Evolutionary conservation across 2,329 filamentous ascomycete species (phyloP).

Genomic region (Monilinia aucupariae): DNA sequence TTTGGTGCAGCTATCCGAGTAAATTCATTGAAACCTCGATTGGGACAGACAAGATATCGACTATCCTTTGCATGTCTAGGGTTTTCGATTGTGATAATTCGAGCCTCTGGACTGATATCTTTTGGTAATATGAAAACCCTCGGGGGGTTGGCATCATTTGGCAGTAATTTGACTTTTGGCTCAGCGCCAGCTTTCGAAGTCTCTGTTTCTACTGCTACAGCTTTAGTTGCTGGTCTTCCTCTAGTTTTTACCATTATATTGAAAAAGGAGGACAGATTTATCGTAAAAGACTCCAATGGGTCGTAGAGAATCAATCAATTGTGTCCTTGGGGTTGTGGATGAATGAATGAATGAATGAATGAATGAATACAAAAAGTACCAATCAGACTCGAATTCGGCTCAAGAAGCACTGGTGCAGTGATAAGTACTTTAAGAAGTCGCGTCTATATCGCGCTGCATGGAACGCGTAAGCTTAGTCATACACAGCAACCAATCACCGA

Average conservation of each 20-base stretch:
- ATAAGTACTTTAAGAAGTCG: slow-evolving; percentile 5
- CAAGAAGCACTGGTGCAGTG: neutral
- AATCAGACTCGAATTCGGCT: too few relatives aligned
- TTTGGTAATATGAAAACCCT: slow-evolving; percentile 58
- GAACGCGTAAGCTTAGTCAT: slow-evolving; percentile 5
- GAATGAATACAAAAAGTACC: neutral
- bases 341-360: too few relatives aligned
- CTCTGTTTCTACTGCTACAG: slow-evolving; percentile 18
- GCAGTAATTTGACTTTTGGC: slow-evolving; percentile 31
- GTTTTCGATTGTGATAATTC: slow-evolving; percentile 55
- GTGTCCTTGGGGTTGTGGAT: neutral
- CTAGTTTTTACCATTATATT: slow-evolving; percentile 30
- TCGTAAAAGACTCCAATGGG: neutral
- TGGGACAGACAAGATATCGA: slow-evolving; percentile 57
- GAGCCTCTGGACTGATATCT: slow-evolving; percentile 47
- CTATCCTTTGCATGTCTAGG: slow-evolving; percentile 50
- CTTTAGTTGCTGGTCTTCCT: slow-evolving; percentile 27
- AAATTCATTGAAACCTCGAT: slow-evolving; percentile 61
- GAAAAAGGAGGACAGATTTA: neutral
- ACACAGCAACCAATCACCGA: neutral
- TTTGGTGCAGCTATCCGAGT: slow-evolving; percentile 51
- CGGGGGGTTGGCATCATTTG: slow-evolving; percentile 40
- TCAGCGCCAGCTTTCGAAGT: slow-evolving; percentile 26
- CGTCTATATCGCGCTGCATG: neutral
- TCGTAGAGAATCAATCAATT: neutral